Percentiles rank a stretch among this genome's conserved stretches.
Conservation (phyloP, 306 rosid genomes). For the Mimosa bimucronata region DNA sequence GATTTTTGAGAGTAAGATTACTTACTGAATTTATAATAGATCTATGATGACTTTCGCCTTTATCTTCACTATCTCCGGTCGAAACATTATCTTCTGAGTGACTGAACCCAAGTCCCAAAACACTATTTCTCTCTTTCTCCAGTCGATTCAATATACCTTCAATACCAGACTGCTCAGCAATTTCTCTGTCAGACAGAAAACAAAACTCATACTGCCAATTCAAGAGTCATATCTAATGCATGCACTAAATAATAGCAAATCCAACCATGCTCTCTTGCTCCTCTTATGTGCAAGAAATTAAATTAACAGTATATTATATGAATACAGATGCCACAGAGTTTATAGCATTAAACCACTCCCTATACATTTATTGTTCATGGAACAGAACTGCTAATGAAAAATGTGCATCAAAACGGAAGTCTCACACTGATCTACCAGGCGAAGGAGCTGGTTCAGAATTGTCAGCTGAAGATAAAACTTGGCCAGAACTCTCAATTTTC, state of each 20-base stretch:
- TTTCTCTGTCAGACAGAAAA: conserved; percentile 54
- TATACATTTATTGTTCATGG: conserved; percentile 9
- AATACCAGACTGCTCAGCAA: conserved; percentile 66
- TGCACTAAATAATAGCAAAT: conserved; percentile 14
- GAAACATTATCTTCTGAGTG: conserved; percentile 46
- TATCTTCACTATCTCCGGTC: conserved; percentile 22
- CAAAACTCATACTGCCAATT: not conserved
- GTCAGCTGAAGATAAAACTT: not conserved
- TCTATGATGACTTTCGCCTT: conserved; percentile 44
- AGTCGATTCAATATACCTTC: conserved; percentile 87
- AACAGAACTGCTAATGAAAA: not conserved
- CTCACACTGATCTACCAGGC: conserved; percentile 26
- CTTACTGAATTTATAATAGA: conserved; percentile 56
- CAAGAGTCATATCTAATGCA: conserved; percentile 15
- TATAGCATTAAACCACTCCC: conserved; percentile 29
- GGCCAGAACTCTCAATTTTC: conserved; percentile 4
- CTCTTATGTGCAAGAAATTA: conserved; percentile 13
- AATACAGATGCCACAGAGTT: conserved; percentile 13
- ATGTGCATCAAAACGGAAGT: not conserved
- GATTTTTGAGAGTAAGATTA: conserved; percentile 27
- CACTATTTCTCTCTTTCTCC: conserved; percentile 68
- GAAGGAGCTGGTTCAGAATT: not conserved
- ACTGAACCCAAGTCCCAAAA: conserved; percentile 45
- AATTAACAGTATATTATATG: conserved; percentile 13
- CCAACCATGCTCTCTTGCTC: not conserved